Conservation (phyloP, 1,284 basidiomycete species). For the Porodaedalea pini region DNA sequence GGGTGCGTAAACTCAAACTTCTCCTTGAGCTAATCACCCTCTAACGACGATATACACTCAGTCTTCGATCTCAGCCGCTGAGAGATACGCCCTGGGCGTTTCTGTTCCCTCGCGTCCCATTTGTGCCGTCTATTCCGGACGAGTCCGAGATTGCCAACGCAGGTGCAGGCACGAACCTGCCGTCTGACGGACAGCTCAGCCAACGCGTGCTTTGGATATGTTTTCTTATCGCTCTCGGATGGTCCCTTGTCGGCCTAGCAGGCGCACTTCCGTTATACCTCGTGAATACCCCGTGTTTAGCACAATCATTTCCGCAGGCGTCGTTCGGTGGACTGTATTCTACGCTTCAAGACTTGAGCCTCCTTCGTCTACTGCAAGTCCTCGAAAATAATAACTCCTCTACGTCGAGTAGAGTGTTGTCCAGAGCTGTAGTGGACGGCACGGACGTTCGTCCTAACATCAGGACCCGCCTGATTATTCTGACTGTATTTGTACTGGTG, state of each 20-base stretch:
- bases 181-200: slow-evolving; percentile 68
- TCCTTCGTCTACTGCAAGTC: slow-evolving; percentile 64
- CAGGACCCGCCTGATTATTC: slow-evolving; percentile 58
- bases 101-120: slow-evolving; percentile 63
- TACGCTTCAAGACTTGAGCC: slow-evolving; percentile 67
- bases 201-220: slow-evolving; percentile 65
- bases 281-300: slow-evolving; percentile 64
- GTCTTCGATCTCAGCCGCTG: slow-evolving; percentile 61
- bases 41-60: slow-evolving; percentile 27
- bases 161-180: slow-evolving; percentile 40
- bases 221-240: slow-evolving; percentile 58
- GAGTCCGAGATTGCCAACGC: slow-evolving; percentile 53
- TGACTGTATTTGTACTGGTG: slow-evolving; percentile 58
- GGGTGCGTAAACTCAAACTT: slow-evolving; percentile 45
- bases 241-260: slow-evolving; percentile 62
- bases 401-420: slow-evolving; percentile 30
- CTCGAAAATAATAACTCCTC: slow-evolving; percentile 48
- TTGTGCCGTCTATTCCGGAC: slow-evolving; percentile 59
- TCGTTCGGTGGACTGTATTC: slow-evolving; percentile 59
- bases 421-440: slow-evolving; percentile 35
- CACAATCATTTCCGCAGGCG: slow-evolving; percentile 43
- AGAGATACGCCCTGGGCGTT: slow-evolving; percentile 59
- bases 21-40: not conserved
- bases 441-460: slow-evolving; percentile 44
- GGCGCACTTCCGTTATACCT: slow-evolving; percentile 71